Evolutionary conservation across 129 eudicot genomes (phyloP).

Genomic region (Smallanthus sonchifolius): DNA sequence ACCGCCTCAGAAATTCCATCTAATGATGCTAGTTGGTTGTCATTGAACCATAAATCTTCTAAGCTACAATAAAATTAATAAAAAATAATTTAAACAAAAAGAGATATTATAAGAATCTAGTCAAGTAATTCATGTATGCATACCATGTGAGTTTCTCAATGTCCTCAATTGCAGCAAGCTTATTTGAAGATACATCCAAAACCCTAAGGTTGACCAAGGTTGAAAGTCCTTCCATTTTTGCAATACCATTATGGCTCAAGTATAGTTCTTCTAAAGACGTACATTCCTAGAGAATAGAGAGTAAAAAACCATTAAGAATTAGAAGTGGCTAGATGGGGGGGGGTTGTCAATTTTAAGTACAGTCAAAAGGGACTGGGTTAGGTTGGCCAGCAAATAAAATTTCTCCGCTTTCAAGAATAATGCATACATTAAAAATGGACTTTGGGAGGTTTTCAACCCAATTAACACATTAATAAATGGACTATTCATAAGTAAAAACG

Average conservation of each 20-base stretch:
- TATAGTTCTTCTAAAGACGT: conserved; percentile 81
- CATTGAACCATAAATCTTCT: conserved; percentile 96
- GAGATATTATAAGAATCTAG: background rate
- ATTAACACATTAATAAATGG: background rate
- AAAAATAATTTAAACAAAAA: background rate
- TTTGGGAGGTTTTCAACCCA: background rate
- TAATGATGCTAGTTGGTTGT: conserved; percentile 74
- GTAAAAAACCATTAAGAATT: background rate
- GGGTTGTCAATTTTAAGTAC: background rate
- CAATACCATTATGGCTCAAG: conserved; percentile 93
- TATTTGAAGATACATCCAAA: conserved; percentile 88
- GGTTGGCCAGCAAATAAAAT: background rate
- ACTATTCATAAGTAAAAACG: background rate
- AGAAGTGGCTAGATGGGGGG: background rate
- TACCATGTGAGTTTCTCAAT: conserved; percentile 71
- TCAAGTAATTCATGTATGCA: conserved; percentile 20
- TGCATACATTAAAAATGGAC: background rate
- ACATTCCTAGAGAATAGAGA: conserved; percentile 72
- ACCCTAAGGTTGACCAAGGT: conserved; percentile 71
- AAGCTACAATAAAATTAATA: conserved; percentile 43
- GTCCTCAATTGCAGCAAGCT: conserved; percentile 68
- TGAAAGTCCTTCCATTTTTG: conserved; percentile 90
- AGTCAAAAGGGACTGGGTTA: background rate
- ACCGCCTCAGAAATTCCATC: conserved; percentile 72
- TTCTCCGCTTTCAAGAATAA: background rate